Percentiles rank a stretch among this genome's conserved stretches.
phyloP scores from a whole-genome alignment of 2,329 filamentous ascomycete genomes.

The Monosporascus sp. region DNA sequence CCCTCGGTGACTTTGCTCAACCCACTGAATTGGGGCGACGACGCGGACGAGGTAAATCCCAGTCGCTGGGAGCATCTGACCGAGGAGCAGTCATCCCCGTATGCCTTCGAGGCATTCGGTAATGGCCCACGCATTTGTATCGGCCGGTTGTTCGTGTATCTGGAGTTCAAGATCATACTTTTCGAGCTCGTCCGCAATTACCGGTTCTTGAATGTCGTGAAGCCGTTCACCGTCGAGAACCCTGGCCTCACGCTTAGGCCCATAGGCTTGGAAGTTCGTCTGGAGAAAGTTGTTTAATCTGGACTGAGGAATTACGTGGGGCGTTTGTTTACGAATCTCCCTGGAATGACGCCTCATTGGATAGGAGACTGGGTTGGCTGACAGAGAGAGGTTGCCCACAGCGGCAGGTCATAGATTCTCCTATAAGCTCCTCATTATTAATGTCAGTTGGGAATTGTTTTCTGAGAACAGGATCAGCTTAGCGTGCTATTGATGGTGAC shows the following conservation, averaged over 20 bases:
- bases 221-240: conserved; percentile 1
- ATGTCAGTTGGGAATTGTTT: too few relatives aligned
- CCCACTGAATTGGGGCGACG: conserved; percentile 30
- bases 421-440: too few relatives aligned
- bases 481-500: too few relatives aligned
- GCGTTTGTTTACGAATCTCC: too few relatives aligned
- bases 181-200: conserved; percentile 6
- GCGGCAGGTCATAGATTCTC: too few relatives aligned
- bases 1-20: conserved; percentile 28
- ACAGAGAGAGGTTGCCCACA: too few relatives aligned
- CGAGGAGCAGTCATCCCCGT: conserved; percentile 19
- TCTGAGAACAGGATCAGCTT: too few relatives aligned
- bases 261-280: conserved; percentile 1
- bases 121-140: conserved; percentile 5
- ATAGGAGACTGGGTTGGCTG: too few relatives aligned
- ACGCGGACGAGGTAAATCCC: conserved; percentile 30
- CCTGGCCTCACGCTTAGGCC: conserved; percentile 5
- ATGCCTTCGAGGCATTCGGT: conserved; percentile 21
- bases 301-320: too few relatives aligned
- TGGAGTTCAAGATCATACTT: conserved; percentile 11
- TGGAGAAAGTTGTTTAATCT: conserved; percentile 1
- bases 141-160: conserved; percentile 4
- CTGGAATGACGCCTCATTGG: too few relatives aligned
- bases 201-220: conserved; percentile 2
- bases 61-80: conserved; percentile 28